Evolutionary conservation across 768 basidiomycete genomes (phyloP), one percentile per base, ranked within the genome.

Genomic region (Rossbeevera mucosa): DNA sequence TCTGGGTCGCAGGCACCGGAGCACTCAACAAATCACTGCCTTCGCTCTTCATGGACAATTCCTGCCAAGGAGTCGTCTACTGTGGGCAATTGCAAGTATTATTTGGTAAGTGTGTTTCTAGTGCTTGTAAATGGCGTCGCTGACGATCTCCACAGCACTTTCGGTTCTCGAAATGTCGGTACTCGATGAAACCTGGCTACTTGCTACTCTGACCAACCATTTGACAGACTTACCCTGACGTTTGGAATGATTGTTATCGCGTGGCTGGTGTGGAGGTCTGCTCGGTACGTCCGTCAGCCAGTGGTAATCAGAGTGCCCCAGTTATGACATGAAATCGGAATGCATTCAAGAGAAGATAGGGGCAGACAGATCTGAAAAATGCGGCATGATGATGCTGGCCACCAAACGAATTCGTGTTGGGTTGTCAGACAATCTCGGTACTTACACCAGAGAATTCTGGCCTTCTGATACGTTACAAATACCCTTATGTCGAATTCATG

Each of bases 1-100:
- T 83, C 43, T 86, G 83, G 84, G 71, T 83, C 18, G 70, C 81
- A 13, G 80, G 80, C 40, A 74, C 81, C 4, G 77, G 76, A 0
- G 64, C 79, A 21, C 61, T 84, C 43, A 80, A 81, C 55, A 70
- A 71, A 31, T 73, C 80, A 6, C 61, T 80, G 21, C 79, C 81
- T 2, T 66, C 62, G 9, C 53, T 81, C 40, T 69, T 80, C 45
- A 64, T 70, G 50, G 64, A 60, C 25, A 67, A 65, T 28, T 67
- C 64, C 16, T 85, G 84, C 59, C 47, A 59, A 14, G 70, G 60
- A 8, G 53, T 67, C 12, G 74, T 78, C 22, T 82, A 84, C 63
- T 85, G 83, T 54, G 68, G 68, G 28, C 83, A 85, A 53, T 72
- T 85, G 49, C 76, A 76, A 33, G 69, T 75, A 5, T 60, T 84